Base-by-base conservation (phyloP, 2,329 filamentous ascomycete genomes). In the Botrytis sinoallii region DNA sequence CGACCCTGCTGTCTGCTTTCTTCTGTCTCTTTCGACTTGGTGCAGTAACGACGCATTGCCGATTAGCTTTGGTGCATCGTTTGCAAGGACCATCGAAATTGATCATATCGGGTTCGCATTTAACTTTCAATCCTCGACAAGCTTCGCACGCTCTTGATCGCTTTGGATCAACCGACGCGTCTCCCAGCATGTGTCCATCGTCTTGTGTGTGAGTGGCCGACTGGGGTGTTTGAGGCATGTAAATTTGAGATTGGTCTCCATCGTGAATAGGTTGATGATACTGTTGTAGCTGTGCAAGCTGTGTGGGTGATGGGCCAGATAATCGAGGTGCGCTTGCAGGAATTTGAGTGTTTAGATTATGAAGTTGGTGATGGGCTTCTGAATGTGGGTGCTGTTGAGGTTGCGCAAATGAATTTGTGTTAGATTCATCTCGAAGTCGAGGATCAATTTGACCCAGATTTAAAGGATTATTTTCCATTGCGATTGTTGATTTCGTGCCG, bases 1-100 rank as follows among this genome's bases (percentile, higher is more conserved):
- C 82, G 6, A 85, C 84, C 40, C 84, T 76, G 55, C 83, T 84
- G 69, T 85, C 84, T 12, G 84, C 84, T 75, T 84, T 82, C 77
- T 85, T 84, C 68, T 84, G 81, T 73, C 83, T 81, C 76, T 84
- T 84, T 32, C 84, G 81, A 79, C 81, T 83, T 29, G 83, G 79
- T 8, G 80, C 79, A 57, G 82, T 83, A 71, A 84, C 81, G 35
- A 84, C 76, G 68, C 84, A 85, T 68, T 79, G 78, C 18, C 83
- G 78, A 55, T 82, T 81, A 9, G 82, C 80, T 74, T 83, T 82
- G 22, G 79, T 79, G 73, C 84, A 85, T 79, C 84, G 78, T 68
- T 82, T 81, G 75, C 84, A 85, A 42, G 78, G 79, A 29, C 77
- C 79, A 71, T 81, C 79, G 32, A 74, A 74, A 70, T 80, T 80